Conservation (phyloP, 2,329 filamentous ascomycete genomes). For the Pseudogymnoascus verrucosus region DNA sequence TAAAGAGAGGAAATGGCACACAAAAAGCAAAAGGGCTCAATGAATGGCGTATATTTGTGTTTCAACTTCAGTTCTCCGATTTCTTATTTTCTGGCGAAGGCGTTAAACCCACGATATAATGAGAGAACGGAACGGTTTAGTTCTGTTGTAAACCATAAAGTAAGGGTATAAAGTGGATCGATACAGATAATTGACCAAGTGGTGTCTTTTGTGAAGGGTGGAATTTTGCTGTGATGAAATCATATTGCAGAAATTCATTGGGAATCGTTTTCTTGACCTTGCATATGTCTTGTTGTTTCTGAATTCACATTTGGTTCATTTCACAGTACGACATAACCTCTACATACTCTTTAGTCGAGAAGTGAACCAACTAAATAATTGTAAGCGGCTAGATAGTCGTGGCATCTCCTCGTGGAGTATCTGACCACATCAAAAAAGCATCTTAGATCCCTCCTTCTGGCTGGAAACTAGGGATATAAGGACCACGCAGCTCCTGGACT, state of each 20-base stretch:
- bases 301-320: neutral
- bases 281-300: neutral
- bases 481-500: neutral
- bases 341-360: neutral
- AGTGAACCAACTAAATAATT: too few relatives aligned
- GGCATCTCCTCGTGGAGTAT: neutral
- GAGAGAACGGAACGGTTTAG: neutral
- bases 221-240: neutral
- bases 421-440: neutral
- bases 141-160: neutral
- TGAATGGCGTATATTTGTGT: neutral
- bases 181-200: neutral
- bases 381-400: too few relatives aligned
- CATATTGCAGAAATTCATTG: neutral
- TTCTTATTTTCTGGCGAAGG: neutral
- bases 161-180: neutral
- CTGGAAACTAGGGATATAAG: neutral
- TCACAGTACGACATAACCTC: neutral
- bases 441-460: neutral
- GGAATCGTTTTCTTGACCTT: neutral
- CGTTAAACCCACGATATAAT: neutral
- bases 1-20: neutral
- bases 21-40: neutral
- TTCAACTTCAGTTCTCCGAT: neutral
- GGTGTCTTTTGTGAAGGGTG: neutral